These are phyloP conservation scores for Prunus salicina DNA, from an alignment of 306 rosid species.

Conservation along the genomic window DNA sequence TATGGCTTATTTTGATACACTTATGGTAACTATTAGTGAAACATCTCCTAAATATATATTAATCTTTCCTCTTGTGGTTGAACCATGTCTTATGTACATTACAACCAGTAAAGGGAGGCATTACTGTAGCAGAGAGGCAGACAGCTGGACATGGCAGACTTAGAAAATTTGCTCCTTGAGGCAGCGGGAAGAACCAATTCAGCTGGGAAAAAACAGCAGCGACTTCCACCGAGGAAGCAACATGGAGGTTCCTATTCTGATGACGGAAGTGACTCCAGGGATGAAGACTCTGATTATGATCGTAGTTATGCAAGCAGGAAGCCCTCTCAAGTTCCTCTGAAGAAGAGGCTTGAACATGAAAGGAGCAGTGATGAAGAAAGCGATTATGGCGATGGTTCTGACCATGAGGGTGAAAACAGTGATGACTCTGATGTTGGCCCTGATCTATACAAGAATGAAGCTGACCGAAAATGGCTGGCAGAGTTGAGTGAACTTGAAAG, in stretches of 20 bases:
- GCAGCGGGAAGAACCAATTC: slow-evolving; percentile 61
- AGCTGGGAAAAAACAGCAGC: slow-evolving; percentile 25
- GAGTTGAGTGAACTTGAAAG: slow-evolving; percentile 64
- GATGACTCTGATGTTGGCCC: slow-evolving; percentile 58
- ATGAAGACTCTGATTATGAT: slow-evolving; percentile 42
- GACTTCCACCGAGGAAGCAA: slow-evolving; percentile 23
- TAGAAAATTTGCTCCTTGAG: slow-evolving; percentile 71
- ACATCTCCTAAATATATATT: background rate
- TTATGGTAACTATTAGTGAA: background rate
- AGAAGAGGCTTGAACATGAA: slow-evolving; percentile 49
- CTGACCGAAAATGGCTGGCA: slow-evolving; percentile 49
- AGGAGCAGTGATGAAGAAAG: slow-evolving; percentile 19
- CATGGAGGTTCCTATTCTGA: slow-evolving; percentile 16
- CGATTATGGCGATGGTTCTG: slow-evolving; percentile 16
- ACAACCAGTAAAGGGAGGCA: background rate
- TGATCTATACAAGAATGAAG: slow-evolving; percentile 61
- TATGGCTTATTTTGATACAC: background rate
- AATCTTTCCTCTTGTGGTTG: background rate
- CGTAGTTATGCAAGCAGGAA: slow-evolving; percentile 26
- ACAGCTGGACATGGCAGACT: slow-evolving; percentile 39
- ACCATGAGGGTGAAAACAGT: slow-evolving; percentile 30
- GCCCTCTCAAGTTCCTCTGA: slow-evolving; percentile 46
- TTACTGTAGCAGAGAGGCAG: background rate
- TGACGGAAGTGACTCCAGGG: slow-evolving; percentile 37
- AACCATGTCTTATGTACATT: background rate